Evolutionary conservation across 305 asterid genomes (phyloP), one percentile per base, ranked within the genome.

Genomic region (Fraxinus dipetala): DNA sequence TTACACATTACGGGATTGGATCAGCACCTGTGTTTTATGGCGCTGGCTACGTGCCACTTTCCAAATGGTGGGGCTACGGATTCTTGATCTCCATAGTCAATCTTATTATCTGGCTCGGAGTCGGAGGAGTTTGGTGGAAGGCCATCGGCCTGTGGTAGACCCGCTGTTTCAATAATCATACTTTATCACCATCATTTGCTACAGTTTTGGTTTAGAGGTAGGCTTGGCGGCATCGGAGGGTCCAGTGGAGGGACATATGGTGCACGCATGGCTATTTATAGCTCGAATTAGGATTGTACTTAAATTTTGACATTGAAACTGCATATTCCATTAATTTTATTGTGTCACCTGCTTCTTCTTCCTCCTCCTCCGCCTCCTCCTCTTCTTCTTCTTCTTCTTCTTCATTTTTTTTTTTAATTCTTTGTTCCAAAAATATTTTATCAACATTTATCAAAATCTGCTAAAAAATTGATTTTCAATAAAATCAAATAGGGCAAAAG

Each of bases 21-120:
- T 96, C 99, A 80, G 99, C 99, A 0, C 99, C 99, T 0, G 97
- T 96, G 14, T 96, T 96, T 79, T 96, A 92, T 8, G 98, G 99
- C 16, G 99, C 99, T 26, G 97, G 97, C 54, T 96, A 96, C 24
- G 99, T 96, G 10, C 97, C 99, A n/a, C 95, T 96, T 1, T 95
- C 94, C 0, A 82, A 93, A 85, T 96, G 99, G 99, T 96, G 99
- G 99, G 98, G 98, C 75, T 96, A 94, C 13, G 99, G 99, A n/a
- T 96, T 96, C 79, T 3, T 96, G 77, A 88, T 95, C 80, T 96
- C 99, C 0, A 10, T 96, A 1, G 98, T 94, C 72, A 96, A 96
- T 85, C 93, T 96, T 72, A 30, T 90, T 6, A 96, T 96, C 75
- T 96, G 98, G 98, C 97, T 96, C 0, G 98, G 98, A 8, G 86